Base-by-base conservation (phyloP, 2,329 filamentous ascomycete genomes). In the Boeremia lycopersici region DNA sequence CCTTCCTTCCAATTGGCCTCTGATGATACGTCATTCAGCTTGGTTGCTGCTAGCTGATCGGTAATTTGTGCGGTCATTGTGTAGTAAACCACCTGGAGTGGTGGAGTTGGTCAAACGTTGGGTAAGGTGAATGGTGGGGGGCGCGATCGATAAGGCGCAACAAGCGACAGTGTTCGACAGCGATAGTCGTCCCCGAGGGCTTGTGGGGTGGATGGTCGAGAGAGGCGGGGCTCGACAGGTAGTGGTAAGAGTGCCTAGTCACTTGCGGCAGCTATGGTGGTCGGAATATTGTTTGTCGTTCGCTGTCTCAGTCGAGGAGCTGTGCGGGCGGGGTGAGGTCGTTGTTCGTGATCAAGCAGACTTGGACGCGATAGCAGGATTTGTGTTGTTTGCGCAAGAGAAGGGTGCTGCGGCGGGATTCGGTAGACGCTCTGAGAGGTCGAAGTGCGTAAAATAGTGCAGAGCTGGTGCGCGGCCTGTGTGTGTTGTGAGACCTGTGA, bases 1-100 rank as follows among this genome's bases (percentile, higher is more conserved):
- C 77, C 84, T 70, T 86, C 83, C 78, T 90, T 90, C 90, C 90
- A 93, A 72, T 91, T 86, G 28, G 86, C 84, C 57, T 81, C 74
- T 67, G 77, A 73, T 61, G 78, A 65, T 70, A 63, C 60, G 34
- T 85, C 81, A 72, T 79, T 79, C 62, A 83, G 71, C 58, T 81
- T 80, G 30, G 81, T 82, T 48, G 79, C 77, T 62, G 82, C 82
- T 68, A 87, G 78, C 75, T 86, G 79, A 65, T 81, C 82, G 68
- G 82, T 80, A 53, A 81, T 78, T 69, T 80, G 77, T 60, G 77
- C 72, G 57, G 79, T 76, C 79, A 81, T 81, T 74, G 67, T 73
- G 68, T 52, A 40, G 38, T 53, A 49, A 40, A 56, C 68, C 68
- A 70, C 67, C 63, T 38, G 36, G 48, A 62, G 62, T 64, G 64